Evolutionary conservation across 805 yeast genomes (phyloP).

Genomic region (Metschnikowia koreensis): DNA sequence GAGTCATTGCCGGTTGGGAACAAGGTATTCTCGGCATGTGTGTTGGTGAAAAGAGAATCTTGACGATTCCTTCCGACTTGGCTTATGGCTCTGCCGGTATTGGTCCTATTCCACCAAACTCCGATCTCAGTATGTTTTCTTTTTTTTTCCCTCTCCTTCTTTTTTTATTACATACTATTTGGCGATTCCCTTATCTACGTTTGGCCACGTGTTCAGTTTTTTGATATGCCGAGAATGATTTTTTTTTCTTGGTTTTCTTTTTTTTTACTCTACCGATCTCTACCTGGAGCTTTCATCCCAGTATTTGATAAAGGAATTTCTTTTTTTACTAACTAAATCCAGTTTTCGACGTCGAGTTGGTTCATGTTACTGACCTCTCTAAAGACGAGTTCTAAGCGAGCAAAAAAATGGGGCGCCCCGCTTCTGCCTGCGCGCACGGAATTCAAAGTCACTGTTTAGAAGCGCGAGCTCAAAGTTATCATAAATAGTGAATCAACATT

Average conservation of each 20-base stretch:
- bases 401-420: neutral
- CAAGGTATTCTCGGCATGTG: slow-evolving; percentile 77
- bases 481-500: too few relatives aligned
- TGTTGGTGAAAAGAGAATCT: slow-evolving; percentile 78
- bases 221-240: neutral
- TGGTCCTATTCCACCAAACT: slow-evolving; percentile 74
- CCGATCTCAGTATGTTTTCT: slow-evolving; percentile 52
- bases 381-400: slow-evolving; percentile 15
- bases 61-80: slow-evolving; percentile 73
- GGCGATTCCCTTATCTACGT: neutral
- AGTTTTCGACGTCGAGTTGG: slow-evolving; percentile 63
- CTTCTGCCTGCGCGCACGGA: neutral
- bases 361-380: slow-evolving; percentile 44
- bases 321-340: slow-evolving; percentile 20
- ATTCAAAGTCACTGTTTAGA: too few relatives aligned
- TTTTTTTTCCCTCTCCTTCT: neutral
- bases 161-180: neutral
- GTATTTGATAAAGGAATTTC: too few relatives aligned
- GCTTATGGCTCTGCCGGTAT: slow-evolving; percentile 79
- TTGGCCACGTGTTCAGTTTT: neutral
- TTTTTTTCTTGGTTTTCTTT: too few relatives aligned
- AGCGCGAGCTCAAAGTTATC: too few relatives aligned
- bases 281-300: too few relatives aligned
- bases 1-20: slow-evolving; percentile 90
- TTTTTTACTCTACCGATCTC: neutral